A percentile compares a stretch with the other conserved stretches of the same genome.
phyloP scores from a whole-genome alignment of 352 stramenopile genomes.

The Pythium apleroticum region DNA sequence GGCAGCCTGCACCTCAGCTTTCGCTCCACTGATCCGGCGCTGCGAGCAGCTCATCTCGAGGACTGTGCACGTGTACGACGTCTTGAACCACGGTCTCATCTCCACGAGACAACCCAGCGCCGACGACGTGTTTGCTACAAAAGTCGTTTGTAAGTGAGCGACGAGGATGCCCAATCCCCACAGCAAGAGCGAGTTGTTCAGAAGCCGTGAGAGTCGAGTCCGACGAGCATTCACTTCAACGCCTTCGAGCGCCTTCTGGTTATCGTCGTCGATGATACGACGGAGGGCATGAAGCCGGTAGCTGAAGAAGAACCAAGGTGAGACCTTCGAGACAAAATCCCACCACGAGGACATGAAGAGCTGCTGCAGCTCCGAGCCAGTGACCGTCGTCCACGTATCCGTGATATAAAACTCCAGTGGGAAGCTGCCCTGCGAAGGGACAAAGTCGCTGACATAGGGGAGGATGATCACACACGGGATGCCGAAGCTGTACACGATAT shows the following conservation, averaged over 20 bases:
- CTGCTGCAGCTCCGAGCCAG: conserved; percentile 6
- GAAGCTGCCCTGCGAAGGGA: background rate
- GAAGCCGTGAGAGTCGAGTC: background rate
- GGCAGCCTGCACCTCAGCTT: background rate
- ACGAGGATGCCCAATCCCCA: conserved; percentile 11
- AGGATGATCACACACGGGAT: conserved; percentile 13
- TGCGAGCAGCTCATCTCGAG: conserved; percentile 23
- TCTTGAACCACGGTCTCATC: conserved; percentile 12
- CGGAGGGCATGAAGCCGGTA: conserved; percentile 10
- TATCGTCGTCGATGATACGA: background rate
- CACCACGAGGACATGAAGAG: conserved; percentile 21
- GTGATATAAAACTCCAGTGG: conserved; percentile 1
- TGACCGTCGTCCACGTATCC: conserved; percentile 13
- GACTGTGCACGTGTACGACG: conserved; percentile 15
- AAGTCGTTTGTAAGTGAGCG: background rate
- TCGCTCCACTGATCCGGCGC: background rate
- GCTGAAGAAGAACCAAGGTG: conserved; percentile 9
- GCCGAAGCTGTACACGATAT: conserved; percentile 19
- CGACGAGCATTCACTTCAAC: no score
- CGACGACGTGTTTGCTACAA: background rate
- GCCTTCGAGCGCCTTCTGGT: no score
- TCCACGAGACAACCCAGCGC: conserved; percentile 17
- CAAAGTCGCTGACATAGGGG: conserved; percentile 9
- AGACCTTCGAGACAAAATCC: conserved; percentile 22
- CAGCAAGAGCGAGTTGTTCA: background rate